Evolutionary conservation across 2,329 filamentous ascomycete genomes (phyloP).

Genomic region (Calonectria pteridis): DNA sequence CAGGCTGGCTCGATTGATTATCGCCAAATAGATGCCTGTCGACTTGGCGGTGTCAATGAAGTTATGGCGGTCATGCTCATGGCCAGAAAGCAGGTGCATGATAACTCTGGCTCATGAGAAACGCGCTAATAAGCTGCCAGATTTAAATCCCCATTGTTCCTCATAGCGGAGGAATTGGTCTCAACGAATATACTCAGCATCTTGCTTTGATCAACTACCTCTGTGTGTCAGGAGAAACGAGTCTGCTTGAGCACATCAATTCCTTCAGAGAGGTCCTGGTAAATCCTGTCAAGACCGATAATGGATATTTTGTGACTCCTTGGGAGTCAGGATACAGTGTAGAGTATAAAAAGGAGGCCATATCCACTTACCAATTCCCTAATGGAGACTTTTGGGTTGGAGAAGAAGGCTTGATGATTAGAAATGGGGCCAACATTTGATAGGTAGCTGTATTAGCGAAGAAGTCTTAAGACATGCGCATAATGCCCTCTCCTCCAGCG

Average conservation of each 20-base stretch:
- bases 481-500: too few relatives aligned
- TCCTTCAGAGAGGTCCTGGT: slow-evolving; percentile 94
- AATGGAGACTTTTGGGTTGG: slow-evolving; percentile 48
- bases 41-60: slow-evolving; percentile 87
- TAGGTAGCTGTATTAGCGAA: background rate
- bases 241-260: slow-evolving; percentile 90
- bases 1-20: slow-evolving; percentile 85
- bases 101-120: too few relatives aligned
- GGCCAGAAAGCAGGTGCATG: slow-evolving; percentile 59
- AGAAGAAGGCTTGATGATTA: slow-evolving; percentile 21
- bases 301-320: slow-evolving; percentile 90
- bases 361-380: slow-evolving; percentile 83
- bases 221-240: slow-evolving; percentile 83
- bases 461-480: background rate
- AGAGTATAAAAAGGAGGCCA: slow-evolving; percentile 91
- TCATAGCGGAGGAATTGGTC: slow-evolving; percentile 87
- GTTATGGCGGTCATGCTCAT: slow-evolving; percentile 57
- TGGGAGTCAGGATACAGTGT: slow-evolving; percentile 72
- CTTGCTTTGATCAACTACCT: slow-evolving; percentile 93
- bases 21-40: slow-evolving; percentile 91
- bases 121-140: slow-evolving; percentile 70
- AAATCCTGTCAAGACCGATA: slow-evolving; percentile 81
- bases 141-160: slow-evolving; percentile 86
- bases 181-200: slow-evolving; percentile 95
- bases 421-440: background rate